Evolutionary conservation across 2,329 filamentous ascomycete species (phyloP).

Genomic region (Parastagonospora nodorum): DNA sequence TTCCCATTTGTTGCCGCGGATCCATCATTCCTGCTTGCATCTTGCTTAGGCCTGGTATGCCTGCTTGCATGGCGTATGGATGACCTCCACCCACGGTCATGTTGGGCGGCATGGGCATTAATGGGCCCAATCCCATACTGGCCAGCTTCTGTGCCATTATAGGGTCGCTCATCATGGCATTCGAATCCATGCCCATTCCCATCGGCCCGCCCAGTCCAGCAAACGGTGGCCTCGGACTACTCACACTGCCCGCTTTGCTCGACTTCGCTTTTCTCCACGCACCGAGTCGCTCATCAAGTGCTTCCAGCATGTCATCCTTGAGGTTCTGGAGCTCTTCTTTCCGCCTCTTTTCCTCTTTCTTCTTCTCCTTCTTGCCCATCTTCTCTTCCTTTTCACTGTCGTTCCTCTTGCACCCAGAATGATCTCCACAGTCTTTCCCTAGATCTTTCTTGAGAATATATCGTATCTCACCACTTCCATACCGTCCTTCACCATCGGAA

Average conservation of each 20-base stretch:
- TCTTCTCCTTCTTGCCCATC: slow-evolving; percentile 6
- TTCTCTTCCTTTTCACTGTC: background rate
- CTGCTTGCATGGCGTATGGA: slow-evolving; percentile 8
- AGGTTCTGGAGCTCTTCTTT: slow-evolving; percentile 12
- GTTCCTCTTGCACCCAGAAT: slow-evolving; percentile 16
- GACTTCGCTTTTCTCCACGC: slow-evolving; percentile 7
- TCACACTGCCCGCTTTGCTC: slow-evolving; percentile 1
- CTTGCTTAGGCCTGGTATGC: background rate
- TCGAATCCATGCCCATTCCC: slow-evolving; percentile 7
- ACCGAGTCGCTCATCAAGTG: slow-evolving; percentile 15
- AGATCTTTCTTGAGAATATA: slow-evolving; percentile 33
- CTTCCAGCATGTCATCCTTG: slow-evolving; percentile 19
- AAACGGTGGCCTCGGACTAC: background rate
- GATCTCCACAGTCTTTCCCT: slow-evolving; percentile 34
- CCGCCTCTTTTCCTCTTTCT: slow-evolving; percentile 9
- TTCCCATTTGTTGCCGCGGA: slow-evolving; percentile 3
- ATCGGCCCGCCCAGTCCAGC: background rate
- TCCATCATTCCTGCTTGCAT: slow-evolving; percentile 1
- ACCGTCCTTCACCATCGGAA: slow-evolving; percentile 4
- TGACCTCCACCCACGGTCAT: background rate
- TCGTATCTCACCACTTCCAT: slow-evolving; percentile 27
- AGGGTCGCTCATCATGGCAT: slow-evolving; percentile 11
- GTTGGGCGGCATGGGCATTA: background rate
- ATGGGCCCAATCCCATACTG: background rate
- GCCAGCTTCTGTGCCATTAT: slow-evolving; percentile 11